Percentiles rank a stretch among this genome's conserved stretches.
Evolutionary conservation across 768 basidiomycete species (phyloP).

Genomic region (Baorangia bicolor): DNA sequence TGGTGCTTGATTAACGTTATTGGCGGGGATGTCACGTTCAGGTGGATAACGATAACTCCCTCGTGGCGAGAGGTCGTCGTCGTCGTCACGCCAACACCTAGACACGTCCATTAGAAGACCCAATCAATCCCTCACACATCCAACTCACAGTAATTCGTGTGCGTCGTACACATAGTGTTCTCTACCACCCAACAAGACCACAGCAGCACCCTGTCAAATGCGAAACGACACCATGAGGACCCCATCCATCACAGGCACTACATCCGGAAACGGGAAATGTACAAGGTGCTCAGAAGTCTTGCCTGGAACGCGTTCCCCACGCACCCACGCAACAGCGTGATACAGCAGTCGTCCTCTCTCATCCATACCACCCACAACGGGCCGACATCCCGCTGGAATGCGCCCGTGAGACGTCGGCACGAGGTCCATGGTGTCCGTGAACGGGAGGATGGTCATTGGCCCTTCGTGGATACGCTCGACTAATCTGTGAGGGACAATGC

Average conservation of each 20-base stretch:
- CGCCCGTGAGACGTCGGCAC: not conserved
- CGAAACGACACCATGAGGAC: not conserved
- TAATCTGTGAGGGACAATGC: not conserved
- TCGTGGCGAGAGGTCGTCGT: too few relatives aligned
- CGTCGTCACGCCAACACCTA: too few relatives aligned
- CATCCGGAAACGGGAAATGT: not conserved
- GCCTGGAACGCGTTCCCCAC: too few relatives aligned
- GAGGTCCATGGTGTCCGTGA: constrained; percentile 2
- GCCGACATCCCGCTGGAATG: not conserved
- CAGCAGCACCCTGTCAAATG: too few relatives aligned
- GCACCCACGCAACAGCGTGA: too few relatives aligned
- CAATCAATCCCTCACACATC: too few relatives aligned
- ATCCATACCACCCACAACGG: constrained; percentile 2
- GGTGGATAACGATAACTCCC: too few relatives aligned
- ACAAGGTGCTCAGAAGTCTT: constrained; percentile 3
- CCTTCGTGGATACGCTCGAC: not conserved
- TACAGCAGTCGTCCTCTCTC: not conserved
- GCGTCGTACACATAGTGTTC: too few relatives aligned
- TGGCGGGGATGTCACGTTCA: too few relatives aligned
- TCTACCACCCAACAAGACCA: too few relatives aligned
- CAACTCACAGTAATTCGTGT: constrained; percentile 4
- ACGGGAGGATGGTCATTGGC: constrained; percentile 3
- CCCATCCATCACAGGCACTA: not conserved
- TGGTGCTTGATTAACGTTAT: not conserved
- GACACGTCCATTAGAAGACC: not conserved